phyloP scores from a whole-genome alignment of 2,329 filamentous ascomycete species.

The Aspergillus chevalieri region DNA sequence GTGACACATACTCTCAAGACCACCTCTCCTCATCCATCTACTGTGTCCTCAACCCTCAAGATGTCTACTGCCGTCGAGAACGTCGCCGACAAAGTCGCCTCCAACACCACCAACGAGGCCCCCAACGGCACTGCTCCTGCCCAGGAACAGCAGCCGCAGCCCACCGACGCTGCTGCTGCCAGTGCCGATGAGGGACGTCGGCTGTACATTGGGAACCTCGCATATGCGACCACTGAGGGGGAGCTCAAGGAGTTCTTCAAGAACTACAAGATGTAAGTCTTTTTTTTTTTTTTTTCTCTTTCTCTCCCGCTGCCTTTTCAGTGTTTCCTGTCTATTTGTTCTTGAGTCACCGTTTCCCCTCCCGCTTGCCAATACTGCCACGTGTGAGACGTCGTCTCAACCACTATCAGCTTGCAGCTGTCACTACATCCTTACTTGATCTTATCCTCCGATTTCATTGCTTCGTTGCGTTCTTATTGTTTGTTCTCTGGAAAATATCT shows the following conservation, averaged over 20 bases:
- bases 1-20: conserved; percentile 26
- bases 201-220: conserved; percentile 99
- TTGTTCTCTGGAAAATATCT: conserved; percentile 17
- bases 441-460: too few species aligned
- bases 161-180: conserved; percentile 80
- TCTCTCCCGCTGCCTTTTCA: not conserved
- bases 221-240: conserved; percentile 99
- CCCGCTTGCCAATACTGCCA: not conserved
- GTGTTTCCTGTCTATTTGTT: conserved; percentile 1
- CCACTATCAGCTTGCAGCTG: not conserved
- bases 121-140: conserved; percentile 56
- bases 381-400: conserved; percentile 1
- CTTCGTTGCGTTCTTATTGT: not conserved
- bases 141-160: conserved; percentile 41
- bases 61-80: conserved; percentile 83
- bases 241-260: conserved; percentile 99
- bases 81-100: conserved; percentile 60
- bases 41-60: conserved; percentile 45
- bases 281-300: conserved; percentile 1
- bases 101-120: conserved; percentile 57
- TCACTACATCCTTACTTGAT: not conserved
- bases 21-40: conserved; percentile 7
- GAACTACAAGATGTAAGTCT: conserved; percentile 94
- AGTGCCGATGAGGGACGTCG: conserved; percentile 98
- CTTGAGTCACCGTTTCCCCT: not conserved